A percentile compares a stretch with the other conserved stretches of the same genome.
These are phyloP conservation scores for Neocatenulostroma microsporum DNA, from an alignment of 2,329 filamentous ascomycete species.

Conservation along the genomic window DNA sequence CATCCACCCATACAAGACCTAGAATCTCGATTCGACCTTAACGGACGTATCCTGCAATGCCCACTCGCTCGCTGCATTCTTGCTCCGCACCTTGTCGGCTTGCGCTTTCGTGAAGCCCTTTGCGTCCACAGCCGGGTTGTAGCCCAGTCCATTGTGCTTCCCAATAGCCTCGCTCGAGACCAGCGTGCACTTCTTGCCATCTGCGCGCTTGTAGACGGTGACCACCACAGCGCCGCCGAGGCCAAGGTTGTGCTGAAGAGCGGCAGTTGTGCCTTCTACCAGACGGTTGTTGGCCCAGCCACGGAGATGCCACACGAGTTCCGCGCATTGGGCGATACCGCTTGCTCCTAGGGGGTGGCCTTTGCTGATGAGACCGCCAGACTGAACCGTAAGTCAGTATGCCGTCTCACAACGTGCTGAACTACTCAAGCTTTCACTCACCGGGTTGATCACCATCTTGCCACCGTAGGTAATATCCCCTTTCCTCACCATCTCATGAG, in stretches of 20 bases:
- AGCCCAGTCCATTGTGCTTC: constrained; percentile 63
- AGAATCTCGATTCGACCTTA: constrained; percentile 65
- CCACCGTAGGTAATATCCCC: constrained; percentile 91
- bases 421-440: not conserved
- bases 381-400: constrained; percentile 36
- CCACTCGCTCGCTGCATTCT: constrained; percentile 59
- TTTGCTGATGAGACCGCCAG: constrained; percentile 90
- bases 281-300: constrained; percentile 55
- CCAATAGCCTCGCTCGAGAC: constrained; percentile 59
- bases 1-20: too few relatives aligned
- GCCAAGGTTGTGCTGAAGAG: constrained; percentile 87
- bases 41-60: constrained; percentile 67
- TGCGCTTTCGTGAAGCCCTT: constrained; percentile 80
- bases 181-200: constrained; percentile 57
- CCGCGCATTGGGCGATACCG: constrained; percentile 90
- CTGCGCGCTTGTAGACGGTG: constrained; percentile 78
- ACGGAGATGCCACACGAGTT: constrained; percentile 89
- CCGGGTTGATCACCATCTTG: constrained; percentile 76
- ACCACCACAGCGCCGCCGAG: constrained; percentile 86
- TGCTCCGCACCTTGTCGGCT: constrained; percentile 60
- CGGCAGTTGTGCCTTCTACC: constrained; percentile 59
- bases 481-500: constrained; percentile 77
- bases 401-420: too few relatives aligned
- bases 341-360: constrained; percentile 91
- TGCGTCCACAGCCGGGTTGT: constrained; percentile 85